phyloP scores from a whole-genome alignment of 106 monocot genomes.

The Iris macrosiphon region DNA sequence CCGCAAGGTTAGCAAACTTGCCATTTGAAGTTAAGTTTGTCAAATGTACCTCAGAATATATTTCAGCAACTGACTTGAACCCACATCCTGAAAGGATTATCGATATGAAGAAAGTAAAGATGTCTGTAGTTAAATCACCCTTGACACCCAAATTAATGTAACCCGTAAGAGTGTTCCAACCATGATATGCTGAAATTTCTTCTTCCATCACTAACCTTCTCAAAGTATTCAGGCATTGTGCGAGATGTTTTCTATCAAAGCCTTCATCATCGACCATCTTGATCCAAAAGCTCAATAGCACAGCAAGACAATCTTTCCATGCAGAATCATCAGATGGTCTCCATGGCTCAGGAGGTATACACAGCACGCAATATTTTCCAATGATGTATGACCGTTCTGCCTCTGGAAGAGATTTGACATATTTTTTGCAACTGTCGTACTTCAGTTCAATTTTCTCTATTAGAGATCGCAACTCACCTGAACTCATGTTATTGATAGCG shows the following conservation, averaged over 20 bases:
- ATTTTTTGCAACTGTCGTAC: constrained; percentile 65
- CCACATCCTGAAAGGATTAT: constrained; percentile 74
- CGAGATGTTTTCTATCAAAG: constrained; percentile 14
- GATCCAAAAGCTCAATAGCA: constrained; percentile 61
- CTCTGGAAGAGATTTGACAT: constrained; percentile 39
- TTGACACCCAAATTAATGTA: constrained; percentile 25
- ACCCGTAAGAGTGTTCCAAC: constrained; percentile 47
- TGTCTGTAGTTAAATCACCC: constrained; percentile 17
- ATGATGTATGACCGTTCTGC: constrained; percentile 35
- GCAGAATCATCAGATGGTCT: constrained; percentile 23
- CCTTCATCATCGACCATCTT: constrained; percentile 38
- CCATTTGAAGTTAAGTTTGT: constrained; percentile 6
- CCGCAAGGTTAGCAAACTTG: constrained; percentile 21
- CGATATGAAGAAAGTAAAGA: constrained; percentile 35
- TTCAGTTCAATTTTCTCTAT: constrained; percentile 42
- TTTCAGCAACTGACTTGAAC: constrained; percentile 38
- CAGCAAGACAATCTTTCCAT: constrained; percentile 30
- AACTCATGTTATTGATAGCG: constrained; percentile 13
- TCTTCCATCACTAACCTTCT: constrained; percentile 34
- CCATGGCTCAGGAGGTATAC: constrained; percentile 27
- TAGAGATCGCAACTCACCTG: constrained; percentile 32
- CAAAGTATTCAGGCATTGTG: constrained; percentile 41
- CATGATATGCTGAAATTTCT: constrained; percentile 51
- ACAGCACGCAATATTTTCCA: constrained; percentile 43
- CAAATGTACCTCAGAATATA: constrained; percentile 24